Conservation (phyloP, 1,284 basidiomycete species). For the Trichosporon asahii region DNA sequence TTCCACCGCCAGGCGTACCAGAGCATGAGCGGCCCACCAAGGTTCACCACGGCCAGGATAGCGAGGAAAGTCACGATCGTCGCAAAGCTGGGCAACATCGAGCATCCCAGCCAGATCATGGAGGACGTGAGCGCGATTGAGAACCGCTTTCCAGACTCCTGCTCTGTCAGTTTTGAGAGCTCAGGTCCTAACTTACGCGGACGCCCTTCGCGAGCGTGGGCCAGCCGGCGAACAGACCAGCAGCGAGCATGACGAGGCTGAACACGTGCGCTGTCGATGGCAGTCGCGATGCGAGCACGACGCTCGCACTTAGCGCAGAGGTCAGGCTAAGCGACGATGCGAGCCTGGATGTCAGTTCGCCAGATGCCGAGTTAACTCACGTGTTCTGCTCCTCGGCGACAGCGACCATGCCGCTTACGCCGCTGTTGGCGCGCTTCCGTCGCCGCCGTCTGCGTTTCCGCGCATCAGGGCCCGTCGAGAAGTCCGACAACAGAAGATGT, state of each 20-base stretch:
- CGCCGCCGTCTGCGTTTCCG: constrained; percentile 29
- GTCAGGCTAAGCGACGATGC: constrained; percentile 90
- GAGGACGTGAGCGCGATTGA: constrained; percentile 38
- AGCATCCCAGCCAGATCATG: constrained; percentile 33
- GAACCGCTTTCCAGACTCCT: constrained; percentile 39
- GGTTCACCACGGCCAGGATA: constrained; percentile 33
- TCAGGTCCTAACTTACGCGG: constrained; percentile 57
- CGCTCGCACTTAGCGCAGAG: constrained; percentile 87
- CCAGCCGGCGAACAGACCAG: constrained; percentile 79
- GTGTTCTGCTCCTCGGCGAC: constrained; percentile 35
- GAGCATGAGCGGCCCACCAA: constrained; percentile 42
- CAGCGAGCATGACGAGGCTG: constrained; percentile 79
- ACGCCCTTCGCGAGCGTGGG: constrained; percentile 75
- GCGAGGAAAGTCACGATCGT: constrained; percentile 27
- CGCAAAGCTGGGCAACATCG: constrained; percentile 31
- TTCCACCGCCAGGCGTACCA: constrained; percentile 49
- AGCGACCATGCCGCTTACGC: constrained; percentile 18
- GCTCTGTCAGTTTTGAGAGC: constrained; percentile 8
- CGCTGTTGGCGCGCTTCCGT: constrained; percentile 16
- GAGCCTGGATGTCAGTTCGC: constrained; percentile 56
- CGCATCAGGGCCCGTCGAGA: constrained; percentile 52
- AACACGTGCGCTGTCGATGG: constrained; percentile 82
- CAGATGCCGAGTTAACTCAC: constrained; percentile 12
- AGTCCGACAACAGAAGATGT: constrained; percentile 66
- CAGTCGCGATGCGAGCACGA: constrained; percentile 89